Evolutionary conservation across 176 grass and related monocot genomes (phyloP).

Genomic region (Zea luxurians): DNA sequence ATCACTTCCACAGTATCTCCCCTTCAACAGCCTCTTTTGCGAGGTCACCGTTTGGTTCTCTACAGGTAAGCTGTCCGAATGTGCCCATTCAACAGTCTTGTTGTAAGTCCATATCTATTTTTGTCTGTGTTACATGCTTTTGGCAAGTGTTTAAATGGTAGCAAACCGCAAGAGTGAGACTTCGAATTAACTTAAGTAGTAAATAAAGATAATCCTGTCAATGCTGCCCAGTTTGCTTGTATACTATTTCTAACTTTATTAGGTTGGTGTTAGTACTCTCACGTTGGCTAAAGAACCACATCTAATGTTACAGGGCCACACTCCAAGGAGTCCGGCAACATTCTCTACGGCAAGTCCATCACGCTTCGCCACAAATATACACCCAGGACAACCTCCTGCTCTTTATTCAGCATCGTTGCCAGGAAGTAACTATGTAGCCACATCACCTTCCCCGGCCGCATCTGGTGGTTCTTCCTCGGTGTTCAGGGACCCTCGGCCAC

Average conservation of each 20-base stretch:
- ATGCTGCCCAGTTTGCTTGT: background rate
- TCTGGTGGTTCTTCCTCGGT: slow-evolving; percentile 71
- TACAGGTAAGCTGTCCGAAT: slow-evolving; percentile 54
- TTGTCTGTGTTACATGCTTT: background rate
- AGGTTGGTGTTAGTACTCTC: background rate
- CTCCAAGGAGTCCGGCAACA: slow-evolving; percentile 52
- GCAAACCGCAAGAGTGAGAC: background rate
- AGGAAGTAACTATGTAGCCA: slow-evolving; percentile 61
- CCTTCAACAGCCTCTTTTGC: slow-evolving; percentile 69
- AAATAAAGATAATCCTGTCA: background rate
- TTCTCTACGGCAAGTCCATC: slow-evolving; percentile 63
- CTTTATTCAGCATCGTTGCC: slow-evolving; percentile 54
- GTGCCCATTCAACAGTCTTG: slow-evolving; percentile 2
- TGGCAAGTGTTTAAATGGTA: background rate
- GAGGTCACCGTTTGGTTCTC: slow-evolving; percentile 66
- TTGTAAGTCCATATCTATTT: background rate
- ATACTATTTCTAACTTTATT: background rate
- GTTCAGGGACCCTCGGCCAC: slow-evolving; percentile 60
- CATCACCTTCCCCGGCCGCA: slow-evolving; percentile 71
- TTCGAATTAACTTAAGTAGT: background rate
- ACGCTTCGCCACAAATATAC: slow-evolving; percentile 52
- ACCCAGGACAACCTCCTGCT: slow-evolving; percentile 48
- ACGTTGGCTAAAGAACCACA: background rate
- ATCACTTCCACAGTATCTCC: slow-evolving; percentile 65
- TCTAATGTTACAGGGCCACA: slow-evolving; percentile 47